Evolutionary conservation across 257 asterid species (phyloP), one percentile per base, ranked within the genome.

Genomic region (Thymus mandschuricus): DNA sequence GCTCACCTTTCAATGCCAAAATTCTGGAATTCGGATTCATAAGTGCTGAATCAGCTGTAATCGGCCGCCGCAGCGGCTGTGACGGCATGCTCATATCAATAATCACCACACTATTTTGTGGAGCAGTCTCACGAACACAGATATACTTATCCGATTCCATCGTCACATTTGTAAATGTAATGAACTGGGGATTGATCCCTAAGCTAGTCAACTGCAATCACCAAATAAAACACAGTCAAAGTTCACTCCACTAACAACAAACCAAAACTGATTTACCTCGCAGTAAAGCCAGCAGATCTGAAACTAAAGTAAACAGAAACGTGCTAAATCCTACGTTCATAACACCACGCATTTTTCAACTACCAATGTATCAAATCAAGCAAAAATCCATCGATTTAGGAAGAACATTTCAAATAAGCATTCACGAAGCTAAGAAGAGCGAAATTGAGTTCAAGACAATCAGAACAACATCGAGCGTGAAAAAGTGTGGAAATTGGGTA

Each of bases 61-160:
- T 88, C 1, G 99, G 98, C 73, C 99, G 87, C 83, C 99, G 82
- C 83, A 95, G 69, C 35, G 99, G 99, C 82, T 95, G 99, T 79
- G 71, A 87, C 51, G 99, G 99, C 98, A 89, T 92, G 80, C 31
- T 92, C 98, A 89, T 95, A 52, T 95, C 99, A 33, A 95, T 74
- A 79, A 95, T 95, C 71, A 95, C 99, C 70, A 95, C 97, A 72
- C 97, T 89, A 76, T 92, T 95, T 65, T 92, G 98, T 4, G 99
- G 99, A 4, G 97, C 66, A 6, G 99, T 95, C 89, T 95, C 99
- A 8, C 99, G 95, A 10, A 95, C 97, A 45, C 99, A 95, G 59
- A 95, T 95, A 83, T 86, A 95, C 83, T 89, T 95, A 41, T 95
- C 98, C 35, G 99, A 95, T 83, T 95, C 99, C 99, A 92, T 95